A percentile compares a stretch with the other conserved stretches of the same genome.
Conservation (phyloP, 768 basidiomycete species). For the Russula lepida region DNA sequence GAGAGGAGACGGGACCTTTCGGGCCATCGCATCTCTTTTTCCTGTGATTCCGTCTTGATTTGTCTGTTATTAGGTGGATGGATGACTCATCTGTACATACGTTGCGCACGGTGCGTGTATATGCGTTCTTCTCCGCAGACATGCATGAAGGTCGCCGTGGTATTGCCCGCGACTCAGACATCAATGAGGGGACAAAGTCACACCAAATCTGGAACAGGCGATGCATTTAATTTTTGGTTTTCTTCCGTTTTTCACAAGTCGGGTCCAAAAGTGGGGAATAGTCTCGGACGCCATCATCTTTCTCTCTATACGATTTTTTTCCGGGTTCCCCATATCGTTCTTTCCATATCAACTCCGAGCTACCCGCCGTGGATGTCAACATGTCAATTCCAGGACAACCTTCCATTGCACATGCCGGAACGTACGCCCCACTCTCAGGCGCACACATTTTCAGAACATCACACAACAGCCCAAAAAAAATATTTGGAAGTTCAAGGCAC, state of each 20-base stretch:
- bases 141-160: background rate
- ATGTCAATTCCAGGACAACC: background rate
- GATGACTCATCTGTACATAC: too few species aligned
- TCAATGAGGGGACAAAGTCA: slow-evolving; percentile 1
- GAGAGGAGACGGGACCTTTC: background rate
- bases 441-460: background rate
- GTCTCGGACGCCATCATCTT: background rate
- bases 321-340: background rate
- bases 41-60: too few species aligned
- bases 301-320: background rate
- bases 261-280: background rate
- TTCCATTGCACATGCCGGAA: background rate
- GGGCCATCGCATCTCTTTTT: background rate
- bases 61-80: too few species aligned
- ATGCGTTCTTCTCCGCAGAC: background rate
- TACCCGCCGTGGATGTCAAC: background rate
- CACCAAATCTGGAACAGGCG: background rate
- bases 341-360: background rate
- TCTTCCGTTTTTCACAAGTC: background rate
- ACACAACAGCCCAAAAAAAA: background rate
- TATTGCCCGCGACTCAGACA: background rate
- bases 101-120: background rate
- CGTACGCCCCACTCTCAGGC: background rate
- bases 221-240: background rate
- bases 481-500: background rate